These are phyloP conservation scores for Trichomonascaceae sp. DNA, from an alignment of 1,139 yeast species.

Conservation along the genomic window DNA sequence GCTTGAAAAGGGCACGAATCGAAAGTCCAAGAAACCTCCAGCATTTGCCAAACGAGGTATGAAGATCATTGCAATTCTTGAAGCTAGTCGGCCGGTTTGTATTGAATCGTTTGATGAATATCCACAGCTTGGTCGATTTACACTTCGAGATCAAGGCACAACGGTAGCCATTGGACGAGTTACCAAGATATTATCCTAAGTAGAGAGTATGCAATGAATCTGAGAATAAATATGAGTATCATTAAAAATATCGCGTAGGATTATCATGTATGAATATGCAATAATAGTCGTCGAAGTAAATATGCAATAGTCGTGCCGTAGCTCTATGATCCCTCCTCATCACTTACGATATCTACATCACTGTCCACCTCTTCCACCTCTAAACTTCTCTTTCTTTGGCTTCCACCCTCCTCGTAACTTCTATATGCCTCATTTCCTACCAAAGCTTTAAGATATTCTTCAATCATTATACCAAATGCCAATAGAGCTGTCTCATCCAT, in stretches of 20 bases:
- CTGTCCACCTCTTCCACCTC: neutral
- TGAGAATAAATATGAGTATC: neutral
- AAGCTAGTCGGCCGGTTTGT: slow-evolving; percentile 80
- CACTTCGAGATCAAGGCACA: slow-evolving; percentile 96
- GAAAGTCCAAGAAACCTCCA: slow-evolving; percentile 94
- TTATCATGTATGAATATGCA: neutral
- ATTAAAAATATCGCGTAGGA: neutral
- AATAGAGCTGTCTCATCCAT: slow-evolving; percentile 31
- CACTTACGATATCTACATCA: neutral
- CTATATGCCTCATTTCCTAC: slow-evolving; percentile 21
- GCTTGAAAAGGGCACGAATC: slow-evolving; percentile 92
- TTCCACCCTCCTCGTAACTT: slow-evolving; percentile 1
- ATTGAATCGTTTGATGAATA: slow-evolving; percentile 87
- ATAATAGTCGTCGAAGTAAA: too few relatives aligned
- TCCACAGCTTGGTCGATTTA: slow-evolving; percentile 96
- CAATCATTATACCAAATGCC: slow-evolving; percentile 32
- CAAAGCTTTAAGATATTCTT: slow-evolving; percentile 26
- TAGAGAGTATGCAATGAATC: neutral
- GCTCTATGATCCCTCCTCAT: neutral
- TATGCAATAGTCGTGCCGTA: too few relatives aligned
- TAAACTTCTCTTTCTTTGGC: neutral
- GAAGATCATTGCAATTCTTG: slow-evolving; percentile 92
- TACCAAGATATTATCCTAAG: slow-evolving; percentile 35
- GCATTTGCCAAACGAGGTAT: slow-evolving; percentile 98
- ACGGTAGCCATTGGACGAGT: slow-evolving; percentile 98